These are phyloP conservation scores for Onygenales sp. DNA, from an alignment of 2,329 filamentous ascomycete genomes.

Conservation along the genomic window DNA sequence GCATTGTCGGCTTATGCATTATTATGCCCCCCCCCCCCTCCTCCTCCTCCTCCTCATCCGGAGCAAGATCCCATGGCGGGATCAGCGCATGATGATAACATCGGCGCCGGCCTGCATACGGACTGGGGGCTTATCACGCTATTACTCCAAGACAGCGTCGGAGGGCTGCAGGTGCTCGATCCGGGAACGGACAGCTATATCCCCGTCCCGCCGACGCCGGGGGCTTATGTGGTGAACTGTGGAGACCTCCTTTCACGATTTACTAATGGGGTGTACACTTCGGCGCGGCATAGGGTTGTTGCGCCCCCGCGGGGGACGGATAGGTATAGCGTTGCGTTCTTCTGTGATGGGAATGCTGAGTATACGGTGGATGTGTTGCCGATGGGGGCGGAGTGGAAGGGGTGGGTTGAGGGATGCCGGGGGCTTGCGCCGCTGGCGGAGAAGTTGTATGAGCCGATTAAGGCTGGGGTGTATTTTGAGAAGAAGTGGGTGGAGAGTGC, in stretches of 20 bases:
- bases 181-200: conserved; percentile 35
- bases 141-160: conserved; percentile 42
- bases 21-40: neutral
- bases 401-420: neutral
- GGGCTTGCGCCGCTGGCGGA: neutral
- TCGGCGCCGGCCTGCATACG: conserved; percentile 27
- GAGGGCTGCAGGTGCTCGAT: conserved; percentile 45
- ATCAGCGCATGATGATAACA: neutral
- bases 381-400: neutral
- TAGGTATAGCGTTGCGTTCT: conserved; percentile 48
- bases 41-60: neutral
- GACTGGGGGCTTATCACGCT: conserved; percentile 48
- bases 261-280: conserved; percentile 36
- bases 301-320: conserved; percentile 24
- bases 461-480: conserved; percentile 16
- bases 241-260: conserved; percentile 41
- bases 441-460: conserved; percentile 12
- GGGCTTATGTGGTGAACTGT: conserved; percentile 43
- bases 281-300: conserved; percentile 49
- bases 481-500: conserved; percentile 14
- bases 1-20: conserved; percentile 1
- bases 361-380: conserved; percentile 14
- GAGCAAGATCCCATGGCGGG: neutral
- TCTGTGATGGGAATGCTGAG: conserved; percentile 46
- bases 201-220: conserved; percentile 33